A percentile compares a stretch with the other conserved stretches of the same genome.
Conservation (phyloP, 192 early-diverging fungal genomes). For the Diversispora epigaea region DNA sequence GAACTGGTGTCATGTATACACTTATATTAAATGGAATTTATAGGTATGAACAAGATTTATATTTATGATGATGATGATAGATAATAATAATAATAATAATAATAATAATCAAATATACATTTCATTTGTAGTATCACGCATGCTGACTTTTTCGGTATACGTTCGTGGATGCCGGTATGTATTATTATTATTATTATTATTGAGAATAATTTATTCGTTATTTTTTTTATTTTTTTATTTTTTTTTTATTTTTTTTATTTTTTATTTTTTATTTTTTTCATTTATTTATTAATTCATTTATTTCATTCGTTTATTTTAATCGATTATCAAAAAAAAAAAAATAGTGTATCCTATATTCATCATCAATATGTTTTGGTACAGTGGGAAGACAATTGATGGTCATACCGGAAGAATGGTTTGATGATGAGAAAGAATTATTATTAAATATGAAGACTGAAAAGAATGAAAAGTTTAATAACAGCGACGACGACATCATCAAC, state of each 20-base stretch:
- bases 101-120: not conserved
- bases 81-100: not conserved
- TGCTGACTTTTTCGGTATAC: slow-evolving; percentile 68
- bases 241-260: not conserved
- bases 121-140: slow-evolving; percentile 55
- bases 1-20: slow-evolving; percentile 56
- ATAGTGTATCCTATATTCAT: slow-evolving; percentile 47
- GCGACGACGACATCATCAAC: too few relatives aligned
- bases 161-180: slow-evolving; percentile 67
- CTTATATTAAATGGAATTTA: slow-evolving; percentile 62
- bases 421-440: not conserved
- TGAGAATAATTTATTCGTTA: not conserved
- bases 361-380: slow-evolving; percentile 64
- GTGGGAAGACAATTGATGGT: slow-evolving; percentile 62
- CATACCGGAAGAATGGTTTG: slow-evolving; percentile 44
- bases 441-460: not conserved
- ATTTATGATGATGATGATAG: not conserved
- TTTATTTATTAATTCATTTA: too few relatives aligned
- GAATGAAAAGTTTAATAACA: not conserved
- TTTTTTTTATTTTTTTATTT: not conserved
- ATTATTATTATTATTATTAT: slow-evolving; percentile 1
- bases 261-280: not conserved
- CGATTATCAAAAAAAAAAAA: too few relatives aligned
- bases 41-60: slow-evolving; percentile 47
- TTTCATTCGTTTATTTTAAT: too few relatives aligned